Conservation (phyloP, 176 grass and related monocot genomes). For the Zoysia pacifica region DNA sequence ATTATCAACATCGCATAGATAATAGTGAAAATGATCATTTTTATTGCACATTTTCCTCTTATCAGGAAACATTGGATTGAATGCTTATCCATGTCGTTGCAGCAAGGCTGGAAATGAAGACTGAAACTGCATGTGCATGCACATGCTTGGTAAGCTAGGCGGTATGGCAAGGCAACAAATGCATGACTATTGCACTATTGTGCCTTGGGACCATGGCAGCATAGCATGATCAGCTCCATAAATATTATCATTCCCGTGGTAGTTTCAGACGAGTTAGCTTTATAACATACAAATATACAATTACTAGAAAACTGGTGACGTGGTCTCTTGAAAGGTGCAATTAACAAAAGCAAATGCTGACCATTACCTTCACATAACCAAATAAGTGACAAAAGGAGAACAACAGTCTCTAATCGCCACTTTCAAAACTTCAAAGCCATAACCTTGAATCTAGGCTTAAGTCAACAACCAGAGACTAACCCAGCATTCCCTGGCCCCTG, state of each 20-base stretch:
- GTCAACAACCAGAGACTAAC: not conserved
- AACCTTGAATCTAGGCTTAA: not conserved
- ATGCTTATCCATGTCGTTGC: not conserved
- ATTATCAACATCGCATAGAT: not conserved
- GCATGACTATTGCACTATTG: not conserved
- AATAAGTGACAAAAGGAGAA: not conserved
- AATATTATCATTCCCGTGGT: slow-evolving; percentile 4
- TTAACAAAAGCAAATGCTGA: not conserved
- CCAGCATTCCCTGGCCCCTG: not conserved
- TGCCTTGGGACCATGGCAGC: not conserved
- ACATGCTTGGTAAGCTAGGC: slow-evolving; percentile 11
- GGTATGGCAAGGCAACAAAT: slow-evolving; percentile 24
- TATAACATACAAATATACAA: not conserved
- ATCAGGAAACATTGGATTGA: not conserved
- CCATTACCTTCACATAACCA: not conserved
- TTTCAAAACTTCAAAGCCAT: not conserved
- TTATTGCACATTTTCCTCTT: no score
- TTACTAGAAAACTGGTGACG: not conserved
- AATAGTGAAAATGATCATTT: not conserved
- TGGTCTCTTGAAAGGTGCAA: not conserved
- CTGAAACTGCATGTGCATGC: slow-evolving; percentile 36
- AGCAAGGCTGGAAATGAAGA: slow-evolving; percentile 22
- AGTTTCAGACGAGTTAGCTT: not conserved
- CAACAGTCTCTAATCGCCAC: not conserved
- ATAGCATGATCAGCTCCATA: not conserved